phyloP scores from a whole-genome alignment of 169 alveolate species.

The Plasmodium reichenowi region DNA sequence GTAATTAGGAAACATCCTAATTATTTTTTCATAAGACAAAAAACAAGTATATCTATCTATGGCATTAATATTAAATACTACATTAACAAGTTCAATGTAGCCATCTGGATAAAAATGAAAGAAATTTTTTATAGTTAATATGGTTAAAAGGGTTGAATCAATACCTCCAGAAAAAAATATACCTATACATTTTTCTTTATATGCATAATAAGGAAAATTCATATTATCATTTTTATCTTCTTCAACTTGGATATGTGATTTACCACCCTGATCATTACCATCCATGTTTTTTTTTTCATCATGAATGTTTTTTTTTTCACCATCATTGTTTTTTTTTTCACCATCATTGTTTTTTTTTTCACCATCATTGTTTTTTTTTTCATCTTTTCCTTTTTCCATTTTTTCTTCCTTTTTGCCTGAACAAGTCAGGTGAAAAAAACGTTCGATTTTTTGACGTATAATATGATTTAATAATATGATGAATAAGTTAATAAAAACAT shows the following conservation, averaged over 20 bases:
- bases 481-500: constrained; percentile 14
- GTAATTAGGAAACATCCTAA: constrained; percentile 68
- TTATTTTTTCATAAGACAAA: constrained; percentile 80
- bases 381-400: not conserved
- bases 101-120: constrained; percentile 46
- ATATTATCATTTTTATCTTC: no score
- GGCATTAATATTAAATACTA: constrained; percentile 78
- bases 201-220: no score
- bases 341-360: not conserved
- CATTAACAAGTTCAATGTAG: constrained; percentile 79
- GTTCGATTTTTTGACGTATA: constrained; percentile 16
- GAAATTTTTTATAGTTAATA: constrained; percentile 68
- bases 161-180: constrained; percentile 84
- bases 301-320: no score
- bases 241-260: no score
- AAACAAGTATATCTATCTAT: constrained; percentile 83
- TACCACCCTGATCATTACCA: not conserved
- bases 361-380: not conserved
- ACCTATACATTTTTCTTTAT: constrained; percentile 45
- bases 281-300: no score
- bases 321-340: no score
- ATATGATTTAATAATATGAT: constrained; percentile 27
- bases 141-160: constrained; percentile 81
- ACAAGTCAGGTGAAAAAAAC: constrained; percentile 21
- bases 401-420: constrained; percentile 7